These are phyloP conservation scores for Pyrenula aspistea DNA, from an alignment of 495 filamentous ascomycete genomes.

Conservation along the genomic window DNA sequence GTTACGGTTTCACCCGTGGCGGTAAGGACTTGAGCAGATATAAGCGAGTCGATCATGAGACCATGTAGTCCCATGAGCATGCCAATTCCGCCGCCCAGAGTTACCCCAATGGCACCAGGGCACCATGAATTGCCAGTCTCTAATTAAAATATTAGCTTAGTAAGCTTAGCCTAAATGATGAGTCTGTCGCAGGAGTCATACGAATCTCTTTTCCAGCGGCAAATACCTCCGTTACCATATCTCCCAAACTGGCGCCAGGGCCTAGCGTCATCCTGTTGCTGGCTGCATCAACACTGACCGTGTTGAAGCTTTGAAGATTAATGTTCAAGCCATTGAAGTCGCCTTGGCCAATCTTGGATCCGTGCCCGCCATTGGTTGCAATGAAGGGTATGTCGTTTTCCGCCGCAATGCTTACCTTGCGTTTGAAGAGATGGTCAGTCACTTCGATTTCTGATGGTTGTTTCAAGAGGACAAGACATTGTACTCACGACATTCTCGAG, in stretches of 20 bases:
- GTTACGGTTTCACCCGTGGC: conserved; percentile 17
- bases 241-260: conserved; percentile 4
- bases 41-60: conserved; percentile 20
- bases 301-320: conserved; percentile 18
- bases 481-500: conserved; percentile 15
- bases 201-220: conserved; percentile 18
- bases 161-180: too few species aligned
- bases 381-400: conserved; percentile 18
- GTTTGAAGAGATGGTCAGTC: too few species aligned
- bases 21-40: conserved; percentile 18
- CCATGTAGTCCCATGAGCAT: conserved; percentile 21
- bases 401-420: conserved; percentile 13
- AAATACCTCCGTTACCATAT: too few species aligned
- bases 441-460: not conserved
- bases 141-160: too few species aligned
- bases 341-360: conserved; percentile 9
- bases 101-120: conserved; percentile 20
- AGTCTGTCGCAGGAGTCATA: conserved; percentile 7
- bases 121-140: conserved; percentile 16
- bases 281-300: conserved; percentile 7
- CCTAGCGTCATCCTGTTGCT: conserved; percentile 13
- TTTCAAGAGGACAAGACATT: not conserved
- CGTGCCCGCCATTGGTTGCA: conserved; percentile 20
- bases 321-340: conserved; percentile 15
- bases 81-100: conserved; percentile 29